A percentile compares a stretch with the other conserved stretches of the same genome.
phyloP scores from a whole-genome alignment of 202 grass and related monocot genomes.

The Zoysia matrella region DNA sequence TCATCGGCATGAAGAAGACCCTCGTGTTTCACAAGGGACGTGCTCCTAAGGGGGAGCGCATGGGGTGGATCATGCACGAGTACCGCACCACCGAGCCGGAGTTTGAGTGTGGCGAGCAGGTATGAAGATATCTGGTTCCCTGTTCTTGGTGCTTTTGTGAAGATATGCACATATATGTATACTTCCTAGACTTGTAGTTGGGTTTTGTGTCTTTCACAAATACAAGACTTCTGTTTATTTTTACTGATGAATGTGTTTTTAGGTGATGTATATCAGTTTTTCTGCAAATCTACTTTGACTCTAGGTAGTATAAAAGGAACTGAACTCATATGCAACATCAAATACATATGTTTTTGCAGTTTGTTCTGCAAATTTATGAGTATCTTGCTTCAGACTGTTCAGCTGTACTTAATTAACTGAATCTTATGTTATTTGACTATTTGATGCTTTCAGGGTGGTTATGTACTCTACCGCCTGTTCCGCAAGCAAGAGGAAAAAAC shows the following conservation, averaged over 20 bases:
- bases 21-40: too few species aligned
- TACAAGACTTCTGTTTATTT: not conserved
- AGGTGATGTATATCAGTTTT: too few species aligned
- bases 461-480: slow-evolving; percentile 62
- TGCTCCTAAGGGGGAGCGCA: too few species aligned
- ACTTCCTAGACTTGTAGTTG: too few species aligned
- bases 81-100: too few species aligned
- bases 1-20: too few species aligned
- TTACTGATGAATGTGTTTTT: not conserved
- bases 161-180: too few species aligned
- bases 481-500: slow-evolving; percentile 48
- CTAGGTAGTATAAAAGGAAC: slow-evolving; percentile 33
- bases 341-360: not conserved
- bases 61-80: too few species aligned
- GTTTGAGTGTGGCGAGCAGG: slow-evolving; percentile 83
- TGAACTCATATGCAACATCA: not conserved
- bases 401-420: not conserved
- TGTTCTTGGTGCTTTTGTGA: not conserved
- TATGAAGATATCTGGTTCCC: slow-evolving; percentile 25
- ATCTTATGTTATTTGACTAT: not conserved
- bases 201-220: not conserved
- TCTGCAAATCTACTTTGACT: not conserved
- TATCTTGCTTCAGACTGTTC: not conserved
- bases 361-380: not conserved
- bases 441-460: slow-evolving; percentile 68